Conservation (phyloP, 2,329 filamentous ascomycete species). For the Colletotrichum shisoi region DNA sequence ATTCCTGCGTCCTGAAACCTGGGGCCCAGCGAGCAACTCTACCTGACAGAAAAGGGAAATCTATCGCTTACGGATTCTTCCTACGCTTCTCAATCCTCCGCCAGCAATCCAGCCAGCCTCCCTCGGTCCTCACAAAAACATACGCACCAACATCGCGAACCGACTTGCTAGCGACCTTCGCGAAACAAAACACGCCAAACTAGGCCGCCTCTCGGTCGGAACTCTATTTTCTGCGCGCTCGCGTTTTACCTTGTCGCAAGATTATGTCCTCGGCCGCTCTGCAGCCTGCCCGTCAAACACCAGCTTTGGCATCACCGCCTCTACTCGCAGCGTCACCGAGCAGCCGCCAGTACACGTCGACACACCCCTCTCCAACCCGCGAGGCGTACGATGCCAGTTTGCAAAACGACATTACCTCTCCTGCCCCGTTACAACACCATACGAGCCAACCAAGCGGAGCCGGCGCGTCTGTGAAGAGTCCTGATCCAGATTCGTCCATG, state of each 20-base stretch:
- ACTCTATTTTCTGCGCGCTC: slow-evolving; percentile 26
- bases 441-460: slow-evolving; percentile 63
- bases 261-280: slow-evolving; percentile 69
- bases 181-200: slow-evolving; percentile 36
- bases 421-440: slow-evolving; percentile 62
- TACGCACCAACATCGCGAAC: slow-evolving; percentile 28
- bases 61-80: slow-evolving; percentile 20
- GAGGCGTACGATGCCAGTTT: slow-evolving; percentile 66
- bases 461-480: slow-evolving; percentile 49
- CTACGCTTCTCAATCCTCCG: slow-evolving; percentile 28
- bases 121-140: slow-evolving; percentile 27
- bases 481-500: slow-evolving; percentile 55
- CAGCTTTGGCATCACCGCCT: slow-evolving; percentile 58
- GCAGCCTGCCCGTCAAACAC: slow-evolving; percentile 65
- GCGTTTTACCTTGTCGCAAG: slow-evolving; percentile 47
- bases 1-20: slow-evolving; percentile 38
- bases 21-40: slow-evolving; percentile 24
- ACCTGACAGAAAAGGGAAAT: slow-evolving; percentile 9
- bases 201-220: slow-evolving; percentile 31
- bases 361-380: slow-evolving; percentile 60
- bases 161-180: slow-evolving; percentile 31
- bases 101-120: slow-evolving; percentile 26
- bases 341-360: slow-evolving; percentile 61
- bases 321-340: slow-evolving; percentile 55
- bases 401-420: slow-evolving; percentile 57